Evolutionary conservation across 179 eudicot species (phyloP).

Genomic region (Corrigiola litoralis): DNA sequence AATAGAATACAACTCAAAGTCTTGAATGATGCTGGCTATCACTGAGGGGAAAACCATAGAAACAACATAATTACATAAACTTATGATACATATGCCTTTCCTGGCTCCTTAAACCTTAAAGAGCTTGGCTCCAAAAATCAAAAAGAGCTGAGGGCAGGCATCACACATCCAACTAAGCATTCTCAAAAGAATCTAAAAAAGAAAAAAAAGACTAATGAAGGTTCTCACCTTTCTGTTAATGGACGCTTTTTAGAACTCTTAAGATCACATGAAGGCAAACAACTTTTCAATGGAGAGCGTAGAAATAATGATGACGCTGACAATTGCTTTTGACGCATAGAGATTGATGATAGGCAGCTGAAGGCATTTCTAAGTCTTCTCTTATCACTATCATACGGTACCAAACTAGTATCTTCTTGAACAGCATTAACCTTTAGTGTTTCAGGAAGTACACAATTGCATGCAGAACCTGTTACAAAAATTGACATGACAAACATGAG

Average conservation of each 20-base stretch:
- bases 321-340: constrained; percentile 65
- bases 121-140: constrained; percentile 13
- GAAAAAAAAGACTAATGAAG: background rate
- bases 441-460: constrained; percentile 78
- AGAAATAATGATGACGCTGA: constrained; percentile 76
- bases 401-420: constrained; percentile 48
- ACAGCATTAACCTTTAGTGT: constrained; percentile 51
- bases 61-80: constrained; percentile 22
- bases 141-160: constrained; percentile 3
- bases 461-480: constrained; percentile 53
- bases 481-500: no score
- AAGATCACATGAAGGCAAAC: constrained; percentile 57
- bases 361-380: constrained; percentile 60
- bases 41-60: constrained; percentile 16
- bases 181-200: constrained; percentile 11
- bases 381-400: constrained; percentile 50
- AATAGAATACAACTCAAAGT: constrained; percentile 3
- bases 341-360: constrained; percentile 72
- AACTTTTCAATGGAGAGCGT: constrained; percentile 77
- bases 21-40: background rate
- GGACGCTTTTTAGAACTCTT: constrained; percentile 43
- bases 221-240: constrained; percentile 30
- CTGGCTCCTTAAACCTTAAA: constrained; percentile 16
- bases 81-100: constrained; percentile 18
- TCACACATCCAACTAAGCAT: constrained; percentile 13